Evolutionary conservation across 1,284 basidiomycete genomes (phyloP), one percentile per base, ranked within the genome.

Genomic region (Athelia sp.): DNA sequence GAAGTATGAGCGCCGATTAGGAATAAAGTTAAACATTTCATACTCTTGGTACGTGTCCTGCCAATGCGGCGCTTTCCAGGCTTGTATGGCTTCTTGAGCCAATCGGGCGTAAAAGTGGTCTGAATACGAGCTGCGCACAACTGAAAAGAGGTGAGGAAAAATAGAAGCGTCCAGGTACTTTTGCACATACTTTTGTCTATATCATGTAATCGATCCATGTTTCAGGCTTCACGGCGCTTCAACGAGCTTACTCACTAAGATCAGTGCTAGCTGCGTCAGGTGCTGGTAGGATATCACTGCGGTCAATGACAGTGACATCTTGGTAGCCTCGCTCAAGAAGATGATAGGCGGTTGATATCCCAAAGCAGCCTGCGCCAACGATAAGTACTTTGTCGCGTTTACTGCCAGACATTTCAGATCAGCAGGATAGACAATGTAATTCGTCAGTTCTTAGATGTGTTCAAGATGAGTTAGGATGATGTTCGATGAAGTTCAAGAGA

Each of bases 361-460:
- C 93, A 60, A 93, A 93, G 53, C 84, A 84, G 13, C 93, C 92
- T 31, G 88, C 85, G n/a, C 92, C 92, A 43, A 93, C 72, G 54
- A 95, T 85, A 42, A 93, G 60, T 26, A 90, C 70, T 51, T 69
- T 70, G 46, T 66, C 62, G 45, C 14, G 4, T 22, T 44, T 44
- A 18, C 24, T 21, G 23, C 15, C 18, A n/a, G n/a, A n/a, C n/a
- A n/a, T n/a, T n/a, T n/a, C n/a, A n/a, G 24, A 26, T 21, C 43
- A 44, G 10, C 8, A 29, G 13, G 26, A 29, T 13, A 13, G n/a
- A n/a, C n/a, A n/a, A n/a, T n/a, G n/a, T n/a, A n/a, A n/a, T n/a
- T n/a, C n/a, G n/a, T n/a, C n/a, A n/a, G n/a, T n/a, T n/a, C n/a
- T n/a, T n/a, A n/a, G n/a, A n/a, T n/a, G n/a, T n/a, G n/a, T n/a